Evolutionary conservation across 2,329 filamentous ascomycete genomes (phyloP), one percentile per base, ranked within the genome.

Genomic region (Aspergillus flavus): DNA sequence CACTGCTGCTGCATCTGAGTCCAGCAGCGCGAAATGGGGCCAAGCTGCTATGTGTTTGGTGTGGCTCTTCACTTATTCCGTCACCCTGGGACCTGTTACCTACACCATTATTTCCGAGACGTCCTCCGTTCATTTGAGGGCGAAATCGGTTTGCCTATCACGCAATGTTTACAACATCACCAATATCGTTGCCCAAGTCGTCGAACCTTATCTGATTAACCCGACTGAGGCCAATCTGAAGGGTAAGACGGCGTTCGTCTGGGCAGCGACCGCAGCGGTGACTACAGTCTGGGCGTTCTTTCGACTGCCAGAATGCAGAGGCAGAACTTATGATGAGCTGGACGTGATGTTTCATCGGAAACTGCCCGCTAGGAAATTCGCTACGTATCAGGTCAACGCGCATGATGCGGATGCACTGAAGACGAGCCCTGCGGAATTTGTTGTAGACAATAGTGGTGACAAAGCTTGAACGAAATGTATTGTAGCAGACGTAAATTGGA

Each of bases 131-230:
- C 78, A 84, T 7, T 79, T 86, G 34, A 82, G 84, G 63, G 77
- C 80, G 11, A 85, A 86, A 75, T 84, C 83, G 0, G 82, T 86
- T n/a, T 83, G 83, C 7, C 75, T 86, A 34, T 81, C 83, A 2
- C 78, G 84, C 12, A 79, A 76, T 55, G 66, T 79, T 34, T 86
- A 85, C 72, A 84, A 86, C 64, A 74, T 84, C 16, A 71, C 73
- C 21, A 77, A 80, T 41, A 82, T 86, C 52, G 65, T 80, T 39
- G 79, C 78, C 66, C 85, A 79, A 14, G 64, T 72, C 43, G 68
- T 71, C 21, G 68, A 76, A 54, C 75, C 74, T 6, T 76, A 74
- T 50, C 70, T 76, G 61, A 71, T 78, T 69, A 76, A 75, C 48
- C 73, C 75, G 1, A 72, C 74, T 0, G 74, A 71, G 5, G 71